phyloP scores from a whole-genome alignment of 441 rosid genomes.

The Viola pubescens region DNA sequence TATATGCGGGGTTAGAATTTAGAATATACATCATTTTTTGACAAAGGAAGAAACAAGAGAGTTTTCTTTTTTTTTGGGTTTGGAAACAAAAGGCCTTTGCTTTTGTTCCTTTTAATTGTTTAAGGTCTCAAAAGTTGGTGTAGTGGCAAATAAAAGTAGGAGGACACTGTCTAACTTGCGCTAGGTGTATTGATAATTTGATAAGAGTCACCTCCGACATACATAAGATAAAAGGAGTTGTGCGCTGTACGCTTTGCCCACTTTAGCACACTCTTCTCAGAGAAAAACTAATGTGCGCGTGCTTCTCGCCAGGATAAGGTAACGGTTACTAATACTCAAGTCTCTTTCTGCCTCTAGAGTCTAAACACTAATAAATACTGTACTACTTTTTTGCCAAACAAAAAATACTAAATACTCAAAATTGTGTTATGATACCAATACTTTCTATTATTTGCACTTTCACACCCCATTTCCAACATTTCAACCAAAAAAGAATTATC shows the following conservation, averaged over 20 bases:
- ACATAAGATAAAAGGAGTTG: background rate
- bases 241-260: conserved; percentile 13
- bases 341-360: too few relatives aligned
- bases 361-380: too few relatives aligned
- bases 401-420: too few relatives aligned
- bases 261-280: conserved; percentile 14
- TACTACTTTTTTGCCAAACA: too few relatives aligned
- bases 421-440: background rate
- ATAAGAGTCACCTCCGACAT: conserved; percentile 8
- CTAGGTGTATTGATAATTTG: background rate
- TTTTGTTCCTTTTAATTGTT: background rate
- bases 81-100: background rate
- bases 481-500: too few relatives aligned
- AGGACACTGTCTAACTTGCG: conserved; percentile 13
- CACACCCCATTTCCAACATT: background rate
- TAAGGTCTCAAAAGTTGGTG: background rate
- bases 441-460: background rate
- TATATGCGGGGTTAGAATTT: too few relatives aligned
- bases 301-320: conserved; percentile 20
- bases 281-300: conserved; percentile 27
- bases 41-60: background rate
- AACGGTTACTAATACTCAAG: too few relatives aligned
- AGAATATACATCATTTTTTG: background rate
- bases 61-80: background rate
- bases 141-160: background rate